Conservation (phyloP, 192 early-diverging fungal species). For the Coemansia sp. region DNA sequence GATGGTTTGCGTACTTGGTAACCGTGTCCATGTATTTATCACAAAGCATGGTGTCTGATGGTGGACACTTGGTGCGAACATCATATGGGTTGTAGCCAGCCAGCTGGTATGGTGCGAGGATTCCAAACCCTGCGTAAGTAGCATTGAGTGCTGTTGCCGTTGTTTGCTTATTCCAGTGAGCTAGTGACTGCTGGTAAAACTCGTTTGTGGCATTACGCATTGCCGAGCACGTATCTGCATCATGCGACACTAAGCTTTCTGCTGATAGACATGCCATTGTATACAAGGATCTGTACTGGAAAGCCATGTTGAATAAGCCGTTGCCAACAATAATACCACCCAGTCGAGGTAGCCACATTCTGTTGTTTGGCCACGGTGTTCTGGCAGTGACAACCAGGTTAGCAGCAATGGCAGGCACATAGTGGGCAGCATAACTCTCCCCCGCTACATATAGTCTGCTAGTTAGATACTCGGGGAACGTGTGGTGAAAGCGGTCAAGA, state of each 20-base stretch:
- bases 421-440: conserved; percentile 86
- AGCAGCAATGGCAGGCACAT: conserved; percentile 83
- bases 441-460: conserved; percentile 84
- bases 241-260: conserved; percentile 68
- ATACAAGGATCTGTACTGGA: conserved; percentile 80
- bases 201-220: conserved; percentile 56
- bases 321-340: conserved; percentile 83
- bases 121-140: conserved; percentile 72
- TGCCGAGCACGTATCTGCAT: conserved; percentile 61
- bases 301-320: conserved; percentile 79
- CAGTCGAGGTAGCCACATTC: conserved; percentile 58
- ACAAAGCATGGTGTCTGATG: conserved; percentile 64
- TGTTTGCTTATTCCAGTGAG: background rate
- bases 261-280: conserved; percentile 64
- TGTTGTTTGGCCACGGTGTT: background rate
- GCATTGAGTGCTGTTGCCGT: conserved; percentile 21
- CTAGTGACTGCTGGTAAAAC: conserved; percentile 11
- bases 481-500: conserved; percentile 78
- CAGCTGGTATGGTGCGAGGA: conserved; percentile 75
- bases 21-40: conserved; percentile 76
- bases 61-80: conserved; percentile 79
- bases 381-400: conserved; percentile 18
- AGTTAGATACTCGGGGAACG: conserved; percentile 73
- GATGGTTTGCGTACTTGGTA: conserved; percentile 69
- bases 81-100: conserved; percentile 93